Evolutionary conservation across 352 stramenopile genomes (phyloP), one percentile per base, ranked within the genome.

Genomic region (Albugo laibachii): DNA sequence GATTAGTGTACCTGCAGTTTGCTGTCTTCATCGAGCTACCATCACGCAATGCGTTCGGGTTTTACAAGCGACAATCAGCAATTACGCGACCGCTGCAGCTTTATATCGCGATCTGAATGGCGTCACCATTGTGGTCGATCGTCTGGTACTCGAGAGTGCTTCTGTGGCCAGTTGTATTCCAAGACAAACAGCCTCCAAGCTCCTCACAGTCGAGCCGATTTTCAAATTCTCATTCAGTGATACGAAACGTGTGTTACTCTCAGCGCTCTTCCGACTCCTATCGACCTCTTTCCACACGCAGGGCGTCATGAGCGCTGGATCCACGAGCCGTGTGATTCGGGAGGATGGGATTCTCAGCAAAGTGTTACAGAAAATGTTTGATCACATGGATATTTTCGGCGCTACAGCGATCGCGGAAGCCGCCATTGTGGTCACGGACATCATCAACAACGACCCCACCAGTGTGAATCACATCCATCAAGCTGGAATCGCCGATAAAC

Each of bases 401-500:
- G 83, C 92, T 2, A 71, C 92, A n/a, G 57, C 98, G 31, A 94
- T 93, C 46, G 82, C 89, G 18, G 77, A 97, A 48, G 65, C 88
- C 11, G 65, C 77, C 3, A 93, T 93, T 16, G 66, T 98, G 31
- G 66, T 98, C 27, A 85, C 80, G 11, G 92, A 98, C 65, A 72
- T 97, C n/a, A 94, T 97, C 65, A 98, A 98, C 66, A 93, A 92
- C 37, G 92, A 98, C 64, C 94, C 67, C 58, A 96, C 67, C 53
- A 87, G 94, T 57, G 83, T 98, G 37, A 84, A 96, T 61, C 73
- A 97, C 59, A 80, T 98, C 6, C 88, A 97, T 56, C 63, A 79
- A 47, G 80, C 69, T 18, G 93, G 94, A 19, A 68, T 98, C 37
- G 94, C 91, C 5, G 79, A 95, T 35, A 76, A 71, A 0, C 97